phyloP scores from a whole-genome alignment of 805 yeast species.

The Wickerhamiella cacticola region DNA sequence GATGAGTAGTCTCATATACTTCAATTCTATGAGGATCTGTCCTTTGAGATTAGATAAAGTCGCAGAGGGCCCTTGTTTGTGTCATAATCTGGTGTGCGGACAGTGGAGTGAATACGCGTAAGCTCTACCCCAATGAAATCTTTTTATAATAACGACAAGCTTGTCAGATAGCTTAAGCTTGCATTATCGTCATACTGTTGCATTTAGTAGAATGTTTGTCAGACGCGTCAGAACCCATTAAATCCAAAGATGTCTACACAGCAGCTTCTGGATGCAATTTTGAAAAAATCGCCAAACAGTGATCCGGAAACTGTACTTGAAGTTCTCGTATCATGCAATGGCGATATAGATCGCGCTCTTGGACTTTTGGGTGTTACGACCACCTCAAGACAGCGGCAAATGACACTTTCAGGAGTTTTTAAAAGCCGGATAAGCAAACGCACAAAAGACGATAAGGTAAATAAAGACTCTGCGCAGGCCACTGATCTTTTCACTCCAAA shows the following conservation, averaged over 20 bases:
- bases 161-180: no score
- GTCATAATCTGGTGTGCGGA: no score
- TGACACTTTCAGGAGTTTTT: constrained; percentile 15
- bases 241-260: constrained; percentile 24
- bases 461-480: neutral
- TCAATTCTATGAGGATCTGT: no score
- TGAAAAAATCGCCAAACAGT: constrained; percentile 34
- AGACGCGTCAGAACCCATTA: no score
- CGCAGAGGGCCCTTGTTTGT: no score
- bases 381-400: constrained; percentile 15
- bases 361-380: constrained; percentile 29
- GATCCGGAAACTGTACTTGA: constrained; percentile 37
- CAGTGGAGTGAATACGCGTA: no score
- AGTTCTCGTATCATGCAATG: constrained; percentile 42
- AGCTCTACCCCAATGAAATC: no score
- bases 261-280: constrained; percentile 18
- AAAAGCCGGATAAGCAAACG: neutral
- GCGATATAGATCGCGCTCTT: constrained; percentile 37
- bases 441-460: neutral
- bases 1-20: no score
- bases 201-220: no score
- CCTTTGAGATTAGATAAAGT: no score
- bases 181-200: no score
- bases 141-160: no score
- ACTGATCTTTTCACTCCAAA: constrained; percentile 37